Conservation (phyloP, 192 early-diverging fungal genomes). For the Oehlia diaphana region DNA sequence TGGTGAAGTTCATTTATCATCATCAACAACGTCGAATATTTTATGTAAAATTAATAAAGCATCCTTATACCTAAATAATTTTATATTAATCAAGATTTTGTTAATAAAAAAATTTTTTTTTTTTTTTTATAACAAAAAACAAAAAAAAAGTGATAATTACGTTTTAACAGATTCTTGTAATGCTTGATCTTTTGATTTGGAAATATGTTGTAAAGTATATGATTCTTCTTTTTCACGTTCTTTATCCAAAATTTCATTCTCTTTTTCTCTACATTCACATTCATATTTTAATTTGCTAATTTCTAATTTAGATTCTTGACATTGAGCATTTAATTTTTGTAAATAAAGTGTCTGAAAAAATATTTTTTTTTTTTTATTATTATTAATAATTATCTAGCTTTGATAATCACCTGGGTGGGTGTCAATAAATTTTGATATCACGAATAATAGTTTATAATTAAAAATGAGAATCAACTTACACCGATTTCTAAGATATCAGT, state of each 20-base stretch:
- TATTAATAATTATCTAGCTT: no score
- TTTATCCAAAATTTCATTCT: not conserved
- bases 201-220: not conserved
- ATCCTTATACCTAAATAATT: not conserved
- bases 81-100: not conserved
- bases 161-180: not conserved
- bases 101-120: no score
- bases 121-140: not conserved
- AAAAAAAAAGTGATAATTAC: not conserved
- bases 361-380: not conserved
- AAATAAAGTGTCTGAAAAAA: not conserved
- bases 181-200: not conserved
- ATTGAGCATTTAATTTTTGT: constrained; percentile 1
- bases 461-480: not conserved
- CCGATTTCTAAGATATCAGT: not conserved
- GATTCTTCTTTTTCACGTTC: constrained; percentile 13
- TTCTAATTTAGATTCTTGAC: not conserved
- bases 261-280: constrained; percentile 5
- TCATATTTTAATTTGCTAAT: not conserved
- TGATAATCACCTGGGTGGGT: no score
- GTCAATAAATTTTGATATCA: not conserved
- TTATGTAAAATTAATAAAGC: not conserved
- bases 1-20: no score
- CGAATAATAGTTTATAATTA: not conserved
- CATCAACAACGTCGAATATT: not conserved